Base-by-base conservation (phyloP, 1,284 basidiomycete genomes). In the Puccinia triticina region DNA sequence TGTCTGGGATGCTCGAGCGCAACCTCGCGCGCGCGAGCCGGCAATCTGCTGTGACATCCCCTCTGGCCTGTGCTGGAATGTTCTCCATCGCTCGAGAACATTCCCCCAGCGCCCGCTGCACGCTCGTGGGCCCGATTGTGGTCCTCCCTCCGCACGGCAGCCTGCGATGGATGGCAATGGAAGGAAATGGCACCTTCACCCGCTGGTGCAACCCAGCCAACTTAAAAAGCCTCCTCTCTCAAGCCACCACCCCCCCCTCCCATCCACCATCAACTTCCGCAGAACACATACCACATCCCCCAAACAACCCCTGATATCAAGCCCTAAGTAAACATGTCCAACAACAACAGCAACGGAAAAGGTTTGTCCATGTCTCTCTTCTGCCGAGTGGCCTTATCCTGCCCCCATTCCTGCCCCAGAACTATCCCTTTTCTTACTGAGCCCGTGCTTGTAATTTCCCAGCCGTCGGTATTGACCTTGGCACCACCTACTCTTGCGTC, bases 401-500 rank as follows among this genome's bases (percentile, higher is more conserved):
- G 5, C 16, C 64, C 64, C 14, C 29, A 11, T n/a, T 67, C 64
- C 10, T 46, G 23, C 14, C 43, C 34, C 69, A 18, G n/a, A 50
- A 46, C 4, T 50, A 8, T 2, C 16, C 26, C 14, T 3, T 18
- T 50, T n/a, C 71, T 32, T 26, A 46, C n/a, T 61, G 59, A 61
- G 29, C 16, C 26, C 26, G n/a, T n/a, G n/a, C 59, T 34, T 34
- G 3, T 26, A 3, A 12, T 32, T 34, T 32, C 34, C n/a, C 64
- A 82, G 80, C 80, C 71, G 87, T 88, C 83, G 87, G 87, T 84
- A 88, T 88, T 85, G 88, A 88, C 84, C 84, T 88, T 83, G 88
- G 88, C 74, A 88, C 88, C 57, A 89, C 88, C 79, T 87, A 87
- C 86, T 87, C 86, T 40, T 95, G 95, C 89, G 95, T 97, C 86